Base-by-base conservation (phyloP, 1,284 basidiomycete genomes). In the Heterobasidion occidentale region DNA sequence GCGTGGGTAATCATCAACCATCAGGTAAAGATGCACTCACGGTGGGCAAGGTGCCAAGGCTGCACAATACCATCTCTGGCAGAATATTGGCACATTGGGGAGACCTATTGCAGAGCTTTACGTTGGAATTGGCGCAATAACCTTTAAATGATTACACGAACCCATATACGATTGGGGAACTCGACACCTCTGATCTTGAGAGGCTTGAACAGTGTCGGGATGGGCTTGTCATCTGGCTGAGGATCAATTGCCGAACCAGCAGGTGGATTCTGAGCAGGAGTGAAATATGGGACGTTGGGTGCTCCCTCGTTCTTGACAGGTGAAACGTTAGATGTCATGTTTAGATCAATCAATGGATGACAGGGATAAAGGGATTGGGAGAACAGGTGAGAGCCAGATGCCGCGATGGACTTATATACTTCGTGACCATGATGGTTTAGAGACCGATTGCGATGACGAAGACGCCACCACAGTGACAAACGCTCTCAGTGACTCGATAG, bases 61-160 rank as follows among this genome's bases (percentile, higher is more conserved):
- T 86, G 85, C 27, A 80, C 76, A 65, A 82, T 76, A 6, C 90
- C 84, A 58, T 85, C 69, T 42, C 86, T 76, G 3, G 84, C 75
- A 27, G 83, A 86, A 71, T 92, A 91, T 62, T 85, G 82, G 68
- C 86, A 88, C 78, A 88, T 81, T 2, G 86, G 86, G 15, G 86
- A 75, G 72, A 83, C 60, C 63, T 64, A 35, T 27, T 27, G 8
- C 7, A 12, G 48, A 19, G 9, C 11, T 7, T 9, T 27, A 14
- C 11, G 36, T 33, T 15, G 19, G 17, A 34, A 19, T 7, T 5
- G 4, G 27, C 27, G 27, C 27, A 27, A 27, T 6, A 27, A 6
- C 36, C 19, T 7, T 4, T 9, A 46, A 7, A 46, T 12, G 42
- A 56, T 20, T 19, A 38, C 7, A 53, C 58, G 56, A 46, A 81